Conservation (phyloP, 2,329 filamentous ascomycete genomes). For the Clonostachys byssicola region DNA sequence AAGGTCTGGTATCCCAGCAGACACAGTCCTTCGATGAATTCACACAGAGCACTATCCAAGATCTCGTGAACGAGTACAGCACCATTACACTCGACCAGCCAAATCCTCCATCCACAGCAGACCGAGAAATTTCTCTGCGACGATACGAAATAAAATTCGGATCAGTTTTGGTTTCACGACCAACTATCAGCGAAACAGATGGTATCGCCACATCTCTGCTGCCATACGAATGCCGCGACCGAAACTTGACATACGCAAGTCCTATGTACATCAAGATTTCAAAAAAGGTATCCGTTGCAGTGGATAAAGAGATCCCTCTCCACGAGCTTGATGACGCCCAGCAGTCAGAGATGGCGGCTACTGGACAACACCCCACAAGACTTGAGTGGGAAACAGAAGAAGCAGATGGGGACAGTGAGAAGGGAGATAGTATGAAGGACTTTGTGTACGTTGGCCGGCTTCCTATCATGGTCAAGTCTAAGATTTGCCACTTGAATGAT, state of each 20-base stretch:
- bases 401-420: conserved; percentile 36
- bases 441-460: conserved; percentile 92
- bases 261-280: conserved; percentile 87
- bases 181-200: conserved; percentile 89
- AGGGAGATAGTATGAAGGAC: conserved; percentile 55
- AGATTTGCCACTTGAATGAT: conserved; percentile 85
- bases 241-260: conserved; percentile 92
- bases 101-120: conserved; percentile 70
- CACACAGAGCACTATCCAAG: conserved; percentile 88
- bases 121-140: conserved; percentile 78
- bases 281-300: conserved; percentile 78
- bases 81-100: conserved; percentile 92
- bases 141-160: conserved; percentile 96
- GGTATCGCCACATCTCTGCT: conserved; percentile 81
- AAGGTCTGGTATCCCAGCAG: conserved; percentile 95
- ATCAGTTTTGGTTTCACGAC: conserved; percentile 81
- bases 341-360: conserved; percentile 47
- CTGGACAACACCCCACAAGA: conserved; percentile 53
- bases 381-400: conserved; percentile 60
- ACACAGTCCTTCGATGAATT: conserved; percentile 99
- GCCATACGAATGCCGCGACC: conserved; percentile 91
- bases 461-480: conserved; percentile 96
- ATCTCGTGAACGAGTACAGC: conserved; percentile 89
- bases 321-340: conserved; percentile 67
- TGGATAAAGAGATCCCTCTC: conserved; percentile 65